Percentiles rank a stretch among this genome's conserved stretches.
phyloP scores from a whole-genome alignment of 1,284 basidiomycete species.

The Bjerkandera adusta region DNA sequence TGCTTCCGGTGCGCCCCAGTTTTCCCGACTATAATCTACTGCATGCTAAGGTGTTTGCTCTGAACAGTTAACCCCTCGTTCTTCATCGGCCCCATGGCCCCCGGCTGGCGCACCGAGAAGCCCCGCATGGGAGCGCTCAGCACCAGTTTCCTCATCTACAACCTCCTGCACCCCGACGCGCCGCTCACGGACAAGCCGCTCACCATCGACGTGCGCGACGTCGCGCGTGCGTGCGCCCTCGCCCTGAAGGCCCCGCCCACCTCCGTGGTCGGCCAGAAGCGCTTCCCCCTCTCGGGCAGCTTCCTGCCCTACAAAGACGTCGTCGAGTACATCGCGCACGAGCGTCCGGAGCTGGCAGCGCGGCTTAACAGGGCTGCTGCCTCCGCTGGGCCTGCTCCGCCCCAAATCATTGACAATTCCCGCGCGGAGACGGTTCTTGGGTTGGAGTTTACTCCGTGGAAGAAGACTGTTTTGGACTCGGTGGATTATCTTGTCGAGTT shows the following conservation, averaged over 20 bases:
- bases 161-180: slow-evolving; percentile 13
- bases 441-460: slow-evolving; percentile 19
- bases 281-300: slow-evolving; percentile 22
- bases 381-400: slow-evolving; percentile 7
- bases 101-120: slow-evolving; percentile 9
- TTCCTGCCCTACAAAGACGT: slow-evolving; percentile 21
- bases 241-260: slow-evolving; percentile 19
- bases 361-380: slow-evolving; percentile 15
- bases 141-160: slow-evolving; percentile 17
- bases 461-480: slow-evolving; percentile 21
- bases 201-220: slow-evolving; percentile 28
- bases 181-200: background rate
- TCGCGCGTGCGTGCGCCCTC: slow-evolving; percentile 22
- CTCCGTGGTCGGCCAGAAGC: slow-evolving; percentile 19
- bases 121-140: slow-evolving; percentile 12
- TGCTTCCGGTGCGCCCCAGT: slow-evolving; percentile 19
- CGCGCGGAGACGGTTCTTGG: slow-evolving; percentile 23
- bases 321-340: slow-evolving; percentile 18
- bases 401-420: slow-evolving; percentile 16
- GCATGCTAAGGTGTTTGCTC: background rate
- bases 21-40: background rate
- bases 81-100: slow-evolving; percentile 22
- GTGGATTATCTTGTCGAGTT: slow-evolving; percentile 10
- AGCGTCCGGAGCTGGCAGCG: slow-evolving; percentile 24
- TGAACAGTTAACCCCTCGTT: slow-evolving; percentile 23